phyloP scores from a whole-genome alignment of 2,329 filamentous ascomycete genomes.

The Tolypocladium paradoxum region DNA sequence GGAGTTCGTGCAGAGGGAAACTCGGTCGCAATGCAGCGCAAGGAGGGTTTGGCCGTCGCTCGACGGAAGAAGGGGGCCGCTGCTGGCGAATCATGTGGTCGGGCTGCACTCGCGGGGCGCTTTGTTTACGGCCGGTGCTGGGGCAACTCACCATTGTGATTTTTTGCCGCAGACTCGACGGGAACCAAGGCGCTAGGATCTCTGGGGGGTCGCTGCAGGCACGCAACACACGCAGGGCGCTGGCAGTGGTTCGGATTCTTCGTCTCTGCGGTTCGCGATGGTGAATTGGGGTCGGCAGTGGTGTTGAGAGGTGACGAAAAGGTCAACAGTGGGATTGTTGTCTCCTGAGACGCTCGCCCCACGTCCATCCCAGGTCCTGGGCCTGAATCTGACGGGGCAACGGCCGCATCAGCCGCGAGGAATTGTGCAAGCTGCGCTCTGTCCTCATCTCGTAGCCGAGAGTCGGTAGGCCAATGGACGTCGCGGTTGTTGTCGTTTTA shows the following conservation, averaged over 20 bases:
- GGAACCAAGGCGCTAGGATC: not conserved
- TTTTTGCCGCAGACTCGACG: constrained; percentile 7
- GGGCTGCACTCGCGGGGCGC: constrained; percentile 14
- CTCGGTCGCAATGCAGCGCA: not conserved
- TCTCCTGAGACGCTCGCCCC: not conserved
- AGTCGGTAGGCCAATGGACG: not conserved
- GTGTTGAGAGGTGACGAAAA: not conserved
- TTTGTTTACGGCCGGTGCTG: constrained; percentile 23
- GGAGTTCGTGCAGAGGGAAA: not conserved
- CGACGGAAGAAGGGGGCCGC: not conserved
- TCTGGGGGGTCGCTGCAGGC: not conserved
- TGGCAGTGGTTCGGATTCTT: not conserved
- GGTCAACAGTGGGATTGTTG: constrained; percentile 1
- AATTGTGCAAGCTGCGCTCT: not conserved
- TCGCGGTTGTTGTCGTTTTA: not conserved
- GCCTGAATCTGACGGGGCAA: constrained; percentile 24
- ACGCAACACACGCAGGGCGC: not conserved
- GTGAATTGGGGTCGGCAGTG: not conserved
- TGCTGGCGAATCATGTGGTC: constrained; percentile 21
- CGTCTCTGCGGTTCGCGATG: constrained; percentile 2
- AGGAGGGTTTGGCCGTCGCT: not conserved
- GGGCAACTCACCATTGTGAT: constrained; percentile 28
- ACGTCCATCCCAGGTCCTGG: not conserved
- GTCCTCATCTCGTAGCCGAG: not conserved
- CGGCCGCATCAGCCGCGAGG: constrained; percentile 2